Evolutionary conservation across 2,329 filamentous ascomycete genomes (phyloP), one percentile per base, ranked within the genome.

Genomic region (Colletotrichum zoysiae): DNA sequence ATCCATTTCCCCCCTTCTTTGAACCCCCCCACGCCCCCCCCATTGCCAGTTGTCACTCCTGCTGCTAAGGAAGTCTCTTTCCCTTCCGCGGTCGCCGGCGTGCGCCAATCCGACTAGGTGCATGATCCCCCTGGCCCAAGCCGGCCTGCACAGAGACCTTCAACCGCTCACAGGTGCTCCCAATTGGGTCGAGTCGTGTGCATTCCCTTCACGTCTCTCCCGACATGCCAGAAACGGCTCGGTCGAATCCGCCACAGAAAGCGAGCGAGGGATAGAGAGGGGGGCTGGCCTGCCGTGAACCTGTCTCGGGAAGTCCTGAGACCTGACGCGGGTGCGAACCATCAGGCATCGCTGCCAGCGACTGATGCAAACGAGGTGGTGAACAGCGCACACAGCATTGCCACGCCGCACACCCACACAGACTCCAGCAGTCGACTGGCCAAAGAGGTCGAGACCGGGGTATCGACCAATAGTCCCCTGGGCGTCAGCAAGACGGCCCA

Each of bases 401-500:
- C 30, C 11, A 51, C 23, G 48, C 46, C 14, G 33, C 46, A 12
- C 42, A 48, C 40, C 26, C 20, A n/a, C 30, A 48, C 11, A 61
- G 11, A n/a, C 58, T 7, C 30, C 58, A 50, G 58, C 58, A 35
- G 42, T 40, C 61, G n/a, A n/a, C n/a, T n/a, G 53, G 53, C 20
- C 42, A 44, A 35, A 23, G 35, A 26, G 26, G 48, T 50, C 61
- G 18, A 65, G 30, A 48, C 62, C 62, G 42, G 38, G 51, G n/a
- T 55, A 42, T 46, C 38, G 60, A 56, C 67, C 67, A 70, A 70
- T 61, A 33, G 63, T 33, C 8, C 20, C 4, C 67, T 56, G 30
- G 67, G 46, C 67, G 62, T 70, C 63, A 70, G 62, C 63, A 67
- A 70, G 55, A 46, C 67, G 67, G 62, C 67, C 63, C 67, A 60